A percentile compares a stretch with the other conserved stretches of the same genome.
Evolutionary conservation across 768 basidiomycete species (phyloP).

Genomic region (Psilocybe tampanensis): DNA sequence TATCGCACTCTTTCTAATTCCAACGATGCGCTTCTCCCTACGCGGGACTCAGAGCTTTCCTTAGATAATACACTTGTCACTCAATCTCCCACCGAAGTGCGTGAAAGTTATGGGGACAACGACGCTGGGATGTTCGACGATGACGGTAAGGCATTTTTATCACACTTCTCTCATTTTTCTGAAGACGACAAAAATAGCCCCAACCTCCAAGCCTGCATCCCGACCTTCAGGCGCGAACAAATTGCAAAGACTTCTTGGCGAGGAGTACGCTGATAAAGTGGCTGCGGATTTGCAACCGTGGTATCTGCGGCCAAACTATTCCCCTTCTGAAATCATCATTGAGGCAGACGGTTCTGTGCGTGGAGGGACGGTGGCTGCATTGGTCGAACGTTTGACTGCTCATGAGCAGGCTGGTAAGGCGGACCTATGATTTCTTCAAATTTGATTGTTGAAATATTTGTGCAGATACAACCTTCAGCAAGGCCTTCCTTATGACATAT

Average conservation of each 20-base stretch:
- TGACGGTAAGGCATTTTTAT: slow-evolving; percentile 36
- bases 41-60: slow-evolving; percentile 25
- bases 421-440: background rate
- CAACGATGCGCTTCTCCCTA: slow-evolving; percentile 14
- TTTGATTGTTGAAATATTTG: slow-evolving; percentile 5
- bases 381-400: slow-evolving; percentile 88
- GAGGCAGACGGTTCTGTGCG: slow-evolving; percentile 83
- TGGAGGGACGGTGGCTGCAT: slow-evolving; percentile 83
- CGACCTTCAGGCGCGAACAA: slow-evolving; percentile 49
- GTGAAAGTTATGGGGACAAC: slow-evolving; percentile 23
- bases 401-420: slow-evolving; percentile 86
- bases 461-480: slow-evolving; percentile 76
- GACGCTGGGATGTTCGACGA: slow-evolving; percentile 34
- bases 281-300: slow-evolving; percentile 62
- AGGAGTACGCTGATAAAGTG: slow-evolving; percentile 44
- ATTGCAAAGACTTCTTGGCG: slow-evolving; percentile 69
- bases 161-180: background rate
- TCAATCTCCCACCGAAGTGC: slow-evolving; percentile 16
- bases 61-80: slow-evolving; percentile 29
- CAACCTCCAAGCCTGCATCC: slow-evolving; percentile 30
- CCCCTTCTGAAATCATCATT: slow-evolving; percentile 78
- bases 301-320: slow-evolving; percentile 86
- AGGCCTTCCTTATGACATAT: slow-evolving; percentile 95
- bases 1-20: slow-evolving; percentile 28
- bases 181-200: slow-evolving; percentile 11